These are phyloP conservation scores for Xylaria palmicola DNA, from an alignment of 495 filamentous ascomycete genomes.

Conservation along the genomic window DNA sequence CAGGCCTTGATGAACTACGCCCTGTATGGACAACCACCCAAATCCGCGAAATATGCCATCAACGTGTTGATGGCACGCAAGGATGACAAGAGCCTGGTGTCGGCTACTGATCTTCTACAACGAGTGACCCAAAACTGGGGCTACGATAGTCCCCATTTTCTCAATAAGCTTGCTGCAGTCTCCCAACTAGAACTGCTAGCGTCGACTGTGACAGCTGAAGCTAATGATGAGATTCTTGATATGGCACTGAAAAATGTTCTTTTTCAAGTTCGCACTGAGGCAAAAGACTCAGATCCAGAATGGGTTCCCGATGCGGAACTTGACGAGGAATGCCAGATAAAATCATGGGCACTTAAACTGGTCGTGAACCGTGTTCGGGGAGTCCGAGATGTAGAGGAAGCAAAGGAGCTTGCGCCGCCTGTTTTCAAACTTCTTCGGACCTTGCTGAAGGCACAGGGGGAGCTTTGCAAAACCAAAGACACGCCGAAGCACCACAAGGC, in stretches of 20 bases:
- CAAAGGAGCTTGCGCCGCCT: slow-evolving; percentile 62
- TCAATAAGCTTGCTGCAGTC: slow-evolving; percentile 80
- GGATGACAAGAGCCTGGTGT: slow-evolving; percentile 75
- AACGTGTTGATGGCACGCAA: slow-evolving; percentile 80
- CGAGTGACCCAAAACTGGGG: slow-evolving; percentile 73
- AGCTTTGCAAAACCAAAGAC: slow-evolving; percentile 69
- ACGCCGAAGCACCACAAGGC: slow-evolving; percentile 74
- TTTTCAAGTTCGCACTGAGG: slow-evolving; percentile 60
- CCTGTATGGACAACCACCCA: slow-evolving; percentile 74
- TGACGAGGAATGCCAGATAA: slow-evolving; percentile 80
- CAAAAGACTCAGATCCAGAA: slow-evolving; percentile 48
- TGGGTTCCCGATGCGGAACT: slow-evolving; percentile 69
- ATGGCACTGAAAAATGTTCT: slow-evolving; percentile 77
- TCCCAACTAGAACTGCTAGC: slow-evolving; percentile 81
- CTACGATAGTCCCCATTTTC: slow-evolving; percentile 71
- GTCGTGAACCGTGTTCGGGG: slow-evolving; percentile 84
- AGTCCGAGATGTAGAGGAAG: slow-evolving; percentile 55
- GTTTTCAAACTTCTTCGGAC: slow-evolving; percentile 77
- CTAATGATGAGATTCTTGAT: slow-evolving; percentile 72
- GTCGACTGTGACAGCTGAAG: slow-evolving; percentile 67
- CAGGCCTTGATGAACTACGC: slow-evolving; percentile 79
- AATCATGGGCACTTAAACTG: slow-evolving; percentile 83
- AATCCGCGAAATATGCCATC: slow-evolving; percentile 89
- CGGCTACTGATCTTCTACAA: slow-evolving; percentile 77
- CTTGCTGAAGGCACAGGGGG: slow-evolving; percentile 71